Percentiles rank a stretch among this genome's conserved stretches.
phyloP scores from a whole-genome alignment of 306 rosid genomes.

The Nissolia schottii region DNA sequence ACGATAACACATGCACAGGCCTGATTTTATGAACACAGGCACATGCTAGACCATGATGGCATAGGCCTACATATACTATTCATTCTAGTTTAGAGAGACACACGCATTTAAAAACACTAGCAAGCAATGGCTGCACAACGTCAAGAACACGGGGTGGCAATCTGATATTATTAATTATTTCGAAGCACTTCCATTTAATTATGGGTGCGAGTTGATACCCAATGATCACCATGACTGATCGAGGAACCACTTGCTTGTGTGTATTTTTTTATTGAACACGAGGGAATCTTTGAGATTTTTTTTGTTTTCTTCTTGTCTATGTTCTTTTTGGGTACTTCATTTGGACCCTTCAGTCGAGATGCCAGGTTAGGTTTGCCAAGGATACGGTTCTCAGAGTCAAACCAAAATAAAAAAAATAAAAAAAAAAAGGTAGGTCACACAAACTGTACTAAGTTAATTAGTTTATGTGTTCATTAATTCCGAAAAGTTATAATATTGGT shows the following conservation, averaged over 20 bases:
- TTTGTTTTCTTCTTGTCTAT: conserved; percentile 25
- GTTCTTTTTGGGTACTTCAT: conserved; percentile 14
- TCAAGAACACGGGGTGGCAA: conserved; percentile 10
- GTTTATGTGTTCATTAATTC: conserved; percentile 17
- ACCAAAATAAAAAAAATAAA: not conserved
- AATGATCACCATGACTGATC: conserved; percentile 36
- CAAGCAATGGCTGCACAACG: conserved; percentile 8
- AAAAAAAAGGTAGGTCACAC: conserved; percentile 20
- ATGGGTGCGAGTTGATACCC: conserved; percentile 27
- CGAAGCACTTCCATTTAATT: conserved; percentile 2
- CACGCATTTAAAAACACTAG: conserved; percentile 16
- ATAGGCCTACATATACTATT: too few relatives aligned
- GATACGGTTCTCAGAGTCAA: conserved; percentile 13
- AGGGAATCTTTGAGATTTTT: conserved; percentile 24
- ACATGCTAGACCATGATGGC: too few relatives aligned
- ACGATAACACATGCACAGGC: too few relatives aligned
- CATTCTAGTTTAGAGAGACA: not conserved
- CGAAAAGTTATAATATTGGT: conserved; percentile 5
- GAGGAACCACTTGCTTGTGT: conserved; percentile 22
- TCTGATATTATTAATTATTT: not conserved
- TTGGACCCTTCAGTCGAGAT: conserved; percentile 9
- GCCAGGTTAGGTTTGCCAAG: conserved; percentile 31
- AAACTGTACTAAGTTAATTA: conserved; percentile 5
- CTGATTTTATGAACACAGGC: too few relatives aligned
- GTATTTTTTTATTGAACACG: not conserved